phyloP scores from a whole-genome alignment of 2,329 filamentous ascomycete genomes.

The Fusarium sp. region DNA sequence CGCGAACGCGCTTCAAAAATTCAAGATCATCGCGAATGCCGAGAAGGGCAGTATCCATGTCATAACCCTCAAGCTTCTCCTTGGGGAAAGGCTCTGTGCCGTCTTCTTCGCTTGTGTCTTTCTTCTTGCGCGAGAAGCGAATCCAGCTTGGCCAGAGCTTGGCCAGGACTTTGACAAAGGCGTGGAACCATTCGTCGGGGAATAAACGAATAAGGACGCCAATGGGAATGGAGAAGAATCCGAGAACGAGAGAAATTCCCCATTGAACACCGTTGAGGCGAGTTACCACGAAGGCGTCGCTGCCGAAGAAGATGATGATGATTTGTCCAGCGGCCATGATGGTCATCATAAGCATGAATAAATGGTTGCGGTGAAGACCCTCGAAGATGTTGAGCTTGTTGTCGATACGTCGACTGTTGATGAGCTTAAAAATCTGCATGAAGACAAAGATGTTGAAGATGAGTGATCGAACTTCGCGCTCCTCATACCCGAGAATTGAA shows the following conservation, averaged over 20 bases:
- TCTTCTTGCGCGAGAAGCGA: slow-evolving; percentile 33
- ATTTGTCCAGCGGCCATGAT: slow-evolving; percentile 48
- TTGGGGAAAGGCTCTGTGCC: slow-evolving; percentile 7
- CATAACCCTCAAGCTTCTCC: slow-evolving; percentile 36
- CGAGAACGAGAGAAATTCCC: slow-evolving; percentile 83
- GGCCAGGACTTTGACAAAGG: slow-evolving; percentile 15
- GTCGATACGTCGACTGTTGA: slow-evolving; percentile 77
- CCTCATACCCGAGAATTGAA: slow-evolving; percentile 60
- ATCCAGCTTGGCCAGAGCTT: slow-evolving; percentile 39
- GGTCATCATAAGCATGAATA: slow-evolving; percentile 47
- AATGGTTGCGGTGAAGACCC: slow-evolving; percentile 58
- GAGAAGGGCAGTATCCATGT: slow-evolving; percentile 33
- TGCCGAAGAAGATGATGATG: slow-evolving; percentile 50
- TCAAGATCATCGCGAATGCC: slow-evolving; percentile 40
- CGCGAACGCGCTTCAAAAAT: slow-evolving; percentile 33
- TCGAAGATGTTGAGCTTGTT: slow-evolving; percentile 92
- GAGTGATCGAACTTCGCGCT: slow-evolving; percentile 63
- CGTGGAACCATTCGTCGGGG: slow-evolving; percentile 69
- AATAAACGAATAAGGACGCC: slow-evolving; percentile 79
- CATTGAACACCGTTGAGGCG: slow-evolving; percentile 77
- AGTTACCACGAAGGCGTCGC: slow-evolving; percentile 76
- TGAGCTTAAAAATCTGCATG: slow-evolving; percentile 79
- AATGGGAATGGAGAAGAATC: slow-evolving; percentile 80
- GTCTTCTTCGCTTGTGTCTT: slow-evolving; percentile 15
- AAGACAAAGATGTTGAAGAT: slow-evolving; percentile 79